phyloP scores from a whole-genome alignment of 2,329 filamentous ascomycete genomes.

The Alternaria metachromatica region DNA sequence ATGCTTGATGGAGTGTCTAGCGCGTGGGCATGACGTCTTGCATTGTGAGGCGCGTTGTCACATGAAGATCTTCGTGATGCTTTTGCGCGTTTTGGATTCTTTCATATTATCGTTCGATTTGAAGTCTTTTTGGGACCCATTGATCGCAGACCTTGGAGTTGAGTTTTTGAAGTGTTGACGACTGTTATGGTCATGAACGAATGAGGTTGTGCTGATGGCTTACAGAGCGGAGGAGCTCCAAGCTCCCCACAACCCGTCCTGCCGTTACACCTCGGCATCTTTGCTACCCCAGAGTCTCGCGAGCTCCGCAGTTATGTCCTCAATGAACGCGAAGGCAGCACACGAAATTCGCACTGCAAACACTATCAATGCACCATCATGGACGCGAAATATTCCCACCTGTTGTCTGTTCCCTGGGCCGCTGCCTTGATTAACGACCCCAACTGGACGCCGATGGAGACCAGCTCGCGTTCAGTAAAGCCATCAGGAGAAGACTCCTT shows the following conservation, averaged over 20 bases:
- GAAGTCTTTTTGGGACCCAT: background rate
- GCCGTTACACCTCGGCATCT: constrained; percentile 11
- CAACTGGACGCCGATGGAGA: constrained; percentile 50
- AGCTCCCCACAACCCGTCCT: background rate
- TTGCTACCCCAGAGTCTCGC: background rate
- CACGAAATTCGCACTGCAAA: background rate
- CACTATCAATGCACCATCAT: constrained; percentile 18
- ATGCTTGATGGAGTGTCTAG: constrained; percentile 22
- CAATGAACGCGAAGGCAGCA: background rate
- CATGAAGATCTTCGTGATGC: background rate
- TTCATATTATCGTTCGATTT: background rate
- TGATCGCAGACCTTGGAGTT: background rate
- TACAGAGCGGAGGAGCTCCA: background rate
- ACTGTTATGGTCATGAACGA: background rate
- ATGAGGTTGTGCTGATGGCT: background rate
- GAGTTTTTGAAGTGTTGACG: background rate
- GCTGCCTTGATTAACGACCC: constrained; percentile 52
- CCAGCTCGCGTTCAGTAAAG: constrained; percentile 41
- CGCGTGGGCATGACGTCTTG: constrained; percentile 30
- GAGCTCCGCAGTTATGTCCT: constrained; percentile 8
- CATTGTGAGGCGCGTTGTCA: constrained; percentile 16
- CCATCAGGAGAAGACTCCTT: constrained; percentile 58
- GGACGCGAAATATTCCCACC: constrained; percentile 25
- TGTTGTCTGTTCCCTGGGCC: constrained; percentile 58
- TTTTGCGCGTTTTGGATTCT: background rate